Conservation (phyloP, 306 rosid species). For the Alnus rubra region DNA sequence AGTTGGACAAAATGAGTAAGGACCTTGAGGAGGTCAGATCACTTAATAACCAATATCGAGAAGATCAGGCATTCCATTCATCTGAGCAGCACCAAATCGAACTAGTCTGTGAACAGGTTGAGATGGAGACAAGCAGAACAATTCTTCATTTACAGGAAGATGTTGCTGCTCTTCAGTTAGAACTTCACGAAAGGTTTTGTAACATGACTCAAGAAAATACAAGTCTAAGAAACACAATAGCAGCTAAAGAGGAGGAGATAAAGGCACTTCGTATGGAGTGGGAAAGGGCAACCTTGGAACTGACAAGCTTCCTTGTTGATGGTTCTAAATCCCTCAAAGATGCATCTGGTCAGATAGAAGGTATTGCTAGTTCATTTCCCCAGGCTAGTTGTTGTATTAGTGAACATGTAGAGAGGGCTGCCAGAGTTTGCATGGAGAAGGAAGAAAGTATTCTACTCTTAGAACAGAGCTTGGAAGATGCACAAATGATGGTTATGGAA, state of each 20-base stretch:
- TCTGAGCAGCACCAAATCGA: conserved; percentile 63
- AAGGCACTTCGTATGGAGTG: conserved; percentile 57
- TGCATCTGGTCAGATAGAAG: conserved; percentile 76
- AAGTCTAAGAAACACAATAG: conserved; percentile 49
- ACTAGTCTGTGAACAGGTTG: conserved; percentile 78
- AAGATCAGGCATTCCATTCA: conserved; percentile 55
- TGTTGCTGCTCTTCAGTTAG: conserved; percentile 67
- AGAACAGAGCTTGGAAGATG: conserved; percentile 75
- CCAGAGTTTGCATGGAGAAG: conserved; percentile 66
- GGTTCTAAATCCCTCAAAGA: conserved; percentile 85
- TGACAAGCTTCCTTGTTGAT: conserved; percentile 81
- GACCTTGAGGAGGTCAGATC: conserved; percentile 73
- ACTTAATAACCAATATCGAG: conserved; percentile 58
- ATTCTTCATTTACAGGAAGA: conserved; percentile 91
- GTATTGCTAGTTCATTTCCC: conserved; percentile 70
- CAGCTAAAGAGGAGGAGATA: conserved; percentile 69
- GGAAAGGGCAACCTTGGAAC: conserved; percentile 82
- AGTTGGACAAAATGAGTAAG: conserved; percentile 63
- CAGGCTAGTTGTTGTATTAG: conserved; percentile 53
- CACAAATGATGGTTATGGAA: conserved; percentile 61
- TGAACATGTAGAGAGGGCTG: conserved; percentile 75
- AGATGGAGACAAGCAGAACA: conserved; percentile 85
- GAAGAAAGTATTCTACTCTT: conserved; percentile 79
- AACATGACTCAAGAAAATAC: conserved; percentile 66
- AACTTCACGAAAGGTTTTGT: conserved; percentile 60